Conservation (phyloP, 2,329 filamentous ascomycete genomes). For the Colletotrichum musicola region DNA sequence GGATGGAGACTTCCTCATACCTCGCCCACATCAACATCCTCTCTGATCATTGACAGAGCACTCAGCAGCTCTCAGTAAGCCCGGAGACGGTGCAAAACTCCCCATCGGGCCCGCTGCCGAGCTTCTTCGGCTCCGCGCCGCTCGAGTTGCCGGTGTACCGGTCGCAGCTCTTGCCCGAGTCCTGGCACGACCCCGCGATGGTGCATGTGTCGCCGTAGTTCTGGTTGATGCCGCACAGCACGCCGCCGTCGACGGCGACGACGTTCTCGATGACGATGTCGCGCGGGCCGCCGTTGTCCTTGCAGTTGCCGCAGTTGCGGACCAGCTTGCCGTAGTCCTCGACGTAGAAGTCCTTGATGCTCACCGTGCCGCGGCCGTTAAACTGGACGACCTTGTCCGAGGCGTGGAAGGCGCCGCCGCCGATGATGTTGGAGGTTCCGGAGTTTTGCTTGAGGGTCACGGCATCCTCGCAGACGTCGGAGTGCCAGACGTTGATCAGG, state of each 20-base stretch:
- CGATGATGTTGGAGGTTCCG: conserved; percentile 48
- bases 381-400: conserved; percentile 57
- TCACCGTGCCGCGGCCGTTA: conserved; percentile 55
- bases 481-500: conserved; percentile 59
- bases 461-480: conserved; percentile 57
- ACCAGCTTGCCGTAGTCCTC: conserved; percentile 62
- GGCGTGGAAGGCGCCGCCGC: conserved; percentile 45
- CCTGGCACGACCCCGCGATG: conserved; percentile 37
- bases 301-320: conserved; percentile 60
- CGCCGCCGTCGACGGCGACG: conserved; percentile 47
- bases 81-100: conserved; percentile 28
- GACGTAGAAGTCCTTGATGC: conserved; percentile 55
- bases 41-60: no score
- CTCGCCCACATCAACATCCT: no score
- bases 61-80: conserved; percentile 28
- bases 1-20: no score
- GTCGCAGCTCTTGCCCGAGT: conserved; percentile 30
- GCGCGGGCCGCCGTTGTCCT: conserved; percentile 48
- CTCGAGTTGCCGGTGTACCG: conserved; percentile 50
- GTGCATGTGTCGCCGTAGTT: conserved; percentile 45
- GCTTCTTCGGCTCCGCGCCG: conserved; percentile 52
- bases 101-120: conserved; percentile 52
- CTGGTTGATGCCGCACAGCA: conserved; percentile 50
- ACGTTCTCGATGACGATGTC: conserved; percentile 51
- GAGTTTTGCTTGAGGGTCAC: conserved; percentile 54